Evolutionary conservation across 2,329 filamentous ascomycete species (phyloP), one percentile per base, ranked within the genome.

Genomic region (Fusarium subtropicale): DNA sequence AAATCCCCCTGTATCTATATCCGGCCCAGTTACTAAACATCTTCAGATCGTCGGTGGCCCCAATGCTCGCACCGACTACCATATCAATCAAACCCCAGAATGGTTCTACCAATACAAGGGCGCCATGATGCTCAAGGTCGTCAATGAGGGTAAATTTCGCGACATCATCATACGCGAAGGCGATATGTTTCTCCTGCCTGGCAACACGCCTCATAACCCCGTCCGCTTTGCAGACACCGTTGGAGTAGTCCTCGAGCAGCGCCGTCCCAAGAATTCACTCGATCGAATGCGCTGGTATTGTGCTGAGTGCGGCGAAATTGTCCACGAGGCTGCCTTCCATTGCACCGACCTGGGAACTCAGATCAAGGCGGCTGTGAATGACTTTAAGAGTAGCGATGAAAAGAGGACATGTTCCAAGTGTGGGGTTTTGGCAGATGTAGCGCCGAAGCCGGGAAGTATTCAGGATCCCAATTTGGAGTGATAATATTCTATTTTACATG

Each of bases 21-120:
- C 22, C 44, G 20, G 24, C 44, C 33, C 24, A 46, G 42, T 41
- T 50, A 50, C 63, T 36, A 42, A 26, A 15, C 54, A 42, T 50
- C 15, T 20, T 15, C 11, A 90, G 91, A 94, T 97, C 74, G 94
- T 99, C 67, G 96, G 96, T 78, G 96, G 96, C 15, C 96, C 96
- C 76, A 98, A 98, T 80, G 93, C 93, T 65, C 90, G 96, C 69
- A 97, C 94, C 58, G 96, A 98, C 85, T 99, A 97, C 85, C 96
- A 98, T 86, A 95, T 98, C 87, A 98, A 98, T 85, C 85, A 90
- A 75, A 98, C 95, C 1, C 90, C 96, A 15, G 96, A 98, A 81
- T 98, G 94, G 91, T 99, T 98, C 88, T 98, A 96, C 86, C 95
- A 98, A 81, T 90, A 97, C 87, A 90, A 90, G 75, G 96, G 96